Base-by-base conservation (phyloP, 352 stramenopile species). In the Phytophthora sp. region DNA sequence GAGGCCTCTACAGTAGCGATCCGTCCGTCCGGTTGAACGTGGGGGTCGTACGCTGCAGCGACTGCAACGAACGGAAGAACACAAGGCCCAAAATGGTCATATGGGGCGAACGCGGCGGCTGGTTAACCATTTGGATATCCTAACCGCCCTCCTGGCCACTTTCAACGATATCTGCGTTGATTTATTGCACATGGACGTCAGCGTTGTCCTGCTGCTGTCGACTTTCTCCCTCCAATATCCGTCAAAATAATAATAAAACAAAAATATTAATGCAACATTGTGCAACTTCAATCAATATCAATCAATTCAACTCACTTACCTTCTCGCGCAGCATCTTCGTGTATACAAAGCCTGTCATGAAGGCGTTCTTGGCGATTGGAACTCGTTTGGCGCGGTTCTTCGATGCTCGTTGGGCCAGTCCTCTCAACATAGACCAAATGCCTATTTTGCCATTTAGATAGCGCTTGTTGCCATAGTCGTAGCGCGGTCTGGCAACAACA, bases 351-450 rank as follows among this genome's bases (percentile, higher is more conserved):
- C 38, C 12, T 0, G 49, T 50, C n/a, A 53, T 56, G 13, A 20
- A 31, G 12, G 46, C 41, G 18, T 29, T 55, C 7, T 50, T 51
- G 2, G 23, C 52, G 1, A 57, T 24, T 20, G 24, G 12, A 9
- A 38, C 33, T 2, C 45, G 52, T 20, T 31, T 42, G 5, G 61
- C 36, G 4, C 61, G 33, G 9, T 57, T 49, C 18, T 16, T 21
- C 0, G 45, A 69, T 6, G 0, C 29, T 15, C 27, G 26, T 13
- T 35, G 20, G 5, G 45, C 53, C n/a, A 41, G 18, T 21, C 3
- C 50, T 59, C 35, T 6, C n/a, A 58, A 16, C 16, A 63, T 62
- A 6, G 52, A 20, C 60, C 66, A 74, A 23, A 64, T 52, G 1
- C n/a, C n/a, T n/a, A n/a, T n/a, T n/a, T n/a, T n/a, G n/a, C n/a